Evolutionary conservation across 345 rosid genomes (phyloP), one percentile per base, ranked within the genome.

Genomic region (Anacardium occidentale): DNA sequence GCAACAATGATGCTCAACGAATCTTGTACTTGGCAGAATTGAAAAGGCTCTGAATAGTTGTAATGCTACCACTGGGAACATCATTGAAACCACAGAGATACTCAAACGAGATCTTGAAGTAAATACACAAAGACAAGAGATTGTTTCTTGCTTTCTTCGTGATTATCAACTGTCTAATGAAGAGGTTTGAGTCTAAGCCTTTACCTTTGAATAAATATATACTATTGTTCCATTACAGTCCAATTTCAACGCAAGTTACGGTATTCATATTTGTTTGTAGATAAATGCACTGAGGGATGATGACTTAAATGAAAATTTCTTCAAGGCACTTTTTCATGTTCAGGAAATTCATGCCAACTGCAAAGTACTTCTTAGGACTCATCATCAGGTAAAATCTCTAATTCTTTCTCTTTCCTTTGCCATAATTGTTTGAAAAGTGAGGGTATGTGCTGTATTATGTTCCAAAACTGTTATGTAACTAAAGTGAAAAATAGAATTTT

Each of bases 301-400:
- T 69, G 98, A 90, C 18, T 77, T 95, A 73, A 83, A 85, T 25
- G 98, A 91, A 71, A 74, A 84, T 72, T 95, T 95, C 84, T 95
- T 95, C 79, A 86, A 86, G 91, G 98, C 99, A 10, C 94, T 95
- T 69, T 84, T 92, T 66, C 96, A 91, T 61, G 97, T 93, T 83
- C 98, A 95, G 76, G 96, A 93, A 74, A 95, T 95, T 75, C 99
- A 95, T 80, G 83, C 94, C 71, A 93, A 95, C 79, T 93, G 98
- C 89, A 91, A 95, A 84, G 64, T 95, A 58, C 91, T 95, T 24
- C 87, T 95, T 54, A 86, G 98, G 79, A 95, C 98, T 14, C 98
- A 93, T 85, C 99, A 95, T 79, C 98, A 95, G 91, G 99, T 92
- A 73, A 56, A 74, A 47, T 29, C 29, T 60, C 66, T 6, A 37